Evolutionary conservation across 2,329 filamentous ascomycete species (phyloP).

Genomic region (Monosporascus ibericus): DNA sequence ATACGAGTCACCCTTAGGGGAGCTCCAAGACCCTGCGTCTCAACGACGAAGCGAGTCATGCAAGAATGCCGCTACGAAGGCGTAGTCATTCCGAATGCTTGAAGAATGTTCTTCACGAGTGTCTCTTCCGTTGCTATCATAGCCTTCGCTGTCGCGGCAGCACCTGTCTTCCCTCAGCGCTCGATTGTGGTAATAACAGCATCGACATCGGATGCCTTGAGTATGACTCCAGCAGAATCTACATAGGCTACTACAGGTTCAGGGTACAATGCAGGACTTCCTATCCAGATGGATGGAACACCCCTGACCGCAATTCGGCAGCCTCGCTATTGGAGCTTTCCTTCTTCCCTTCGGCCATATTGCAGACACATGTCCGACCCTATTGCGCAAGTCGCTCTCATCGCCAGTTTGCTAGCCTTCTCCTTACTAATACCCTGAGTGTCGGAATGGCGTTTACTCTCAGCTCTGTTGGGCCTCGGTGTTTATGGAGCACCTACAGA

Average conservation of each 20-base stretch:
- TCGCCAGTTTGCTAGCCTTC: conserved; percentile 22
- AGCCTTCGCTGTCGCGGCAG: conserved; percentile 24
- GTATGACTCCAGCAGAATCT: conserved; percentile 24
- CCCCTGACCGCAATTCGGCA: conserved; percentile 1
- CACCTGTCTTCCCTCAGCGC: conserved; percentile 26
- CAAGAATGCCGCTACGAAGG: conserved; percentile 9
- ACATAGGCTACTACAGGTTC: conserved; percentile 27
- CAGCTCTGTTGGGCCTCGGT: conserved; percentile 28
- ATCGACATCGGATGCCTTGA: conserved; percentile 18
- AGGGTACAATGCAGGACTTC: conserved; percentile 14
- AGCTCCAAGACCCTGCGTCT: conserved; percentile 25
- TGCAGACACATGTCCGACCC: conserved; percentile 19
- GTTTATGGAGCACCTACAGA: conserved; percentile 27
- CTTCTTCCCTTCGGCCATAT: conserved; percentile 26
- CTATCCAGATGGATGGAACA: no score
- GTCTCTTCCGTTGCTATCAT: conserved; percentile 22
- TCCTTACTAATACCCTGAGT: conserved; percentile 18
- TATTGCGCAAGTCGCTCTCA: conserved; percentile 24
- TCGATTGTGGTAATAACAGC: conserved; percentile 24
- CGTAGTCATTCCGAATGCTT: conserved; percentile 23
- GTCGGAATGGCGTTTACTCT: conserved; percentile 27
- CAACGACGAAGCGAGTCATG: conserved; percentile 19
- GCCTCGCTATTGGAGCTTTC: conserved; percentile 25
- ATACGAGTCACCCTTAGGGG: conserved; percentile 11
- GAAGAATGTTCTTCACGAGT: conserved; percentile 18